Evolutionary conservation across 768 basidiomycete genomes (phyloP).

Genomic region (Hygrophorus russula): DNA sequence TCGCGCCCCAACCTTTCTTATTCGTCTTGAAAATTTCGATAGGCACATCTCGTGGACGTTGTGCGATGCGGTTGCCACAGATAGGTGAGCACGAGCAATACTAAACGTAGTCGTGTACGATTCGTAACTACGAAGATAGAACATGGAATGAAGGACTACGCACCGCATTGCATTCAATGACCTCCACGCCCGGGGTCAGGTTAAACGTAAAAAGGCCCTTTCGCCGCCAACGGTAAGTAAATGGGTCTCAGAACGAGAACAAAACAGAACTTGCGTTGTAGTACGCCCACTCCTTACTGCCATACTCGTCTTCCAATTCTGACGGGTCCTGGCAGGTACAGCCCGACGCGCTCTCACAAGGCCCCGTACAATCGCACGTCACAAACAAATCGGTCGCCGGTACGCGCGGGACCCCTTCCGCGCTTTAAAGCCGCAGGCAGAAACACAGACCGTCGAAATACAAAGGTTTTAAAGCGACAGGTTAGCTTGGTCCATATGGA

Average conservation of each 20-base stretch:
- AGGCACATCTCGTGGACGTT: conserved; percentile 41
- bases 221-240: not conserved
- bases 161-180: conserved; percentile 61
- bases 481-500: not conserved
- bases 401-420: conserved; percentile 6
- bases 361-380: conserved; percentile 29
- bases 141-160: conserved; percentile 5
- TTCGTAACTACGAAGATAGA: not conserved
- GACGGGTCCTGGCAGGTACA: conserved; percentile 43
- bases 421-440: conserved; percentile 9
- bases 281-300: conserved; percentile 30
- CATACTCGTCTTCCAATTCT: conserved; percentile 20
- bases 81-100: conserved; percentile 29
- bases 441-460: too few relatives aligned
- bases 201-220: conserved; percentile 43
- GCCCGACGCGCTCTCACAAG: conserved; percentile 15
- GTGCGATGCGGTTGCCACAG: conserved; percentile 54
- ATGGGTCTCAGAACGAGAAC: not conserved
- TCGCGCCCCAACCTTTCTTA: conserved; percentile 54
- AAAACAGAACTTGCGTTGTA: conserved; percentile 20
- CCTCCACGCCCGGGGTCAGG: conserved; percentile 30
- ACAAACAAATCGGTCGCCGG: conserved; percentile 24
- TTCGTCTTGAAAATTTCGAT: conserved; percentile 60
- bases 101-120: conserved; percentile 16
- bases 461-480: not conserved